These are phyloP conservation scores for Aspergillus ochraceoroseus DNA, from an alignment of 2,329 filamentous ascomycete species.

Conservation along the genomic window DNA sequence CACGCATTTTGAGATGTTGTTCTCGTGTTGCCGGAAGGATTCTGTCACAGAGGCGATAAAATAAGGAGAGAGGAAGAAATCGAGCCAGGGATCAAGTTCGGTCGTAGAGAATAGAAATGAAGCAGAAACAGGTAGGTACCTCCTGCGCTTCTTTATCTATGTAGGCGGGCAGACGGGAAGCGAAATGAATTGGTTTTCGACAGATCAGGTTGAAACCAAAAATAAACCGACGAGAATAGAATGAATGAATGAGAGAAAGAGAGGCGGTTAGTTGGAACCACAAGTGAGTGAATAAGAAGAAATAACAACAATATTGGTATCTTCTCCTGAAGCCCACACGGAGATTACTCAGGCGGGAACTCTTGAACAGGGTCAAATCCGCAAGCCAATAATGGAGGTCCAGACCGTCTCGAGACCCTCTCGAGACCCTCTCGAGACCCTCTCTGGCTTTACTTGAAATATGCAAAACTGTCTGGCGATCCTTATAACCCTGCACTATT, in stretches of 20 bases:
- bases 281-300: conserved; percentile 4
- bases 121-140: neutral
- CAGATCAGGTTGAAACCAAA: neutral
- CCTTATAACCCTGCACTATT: conserved; percentile 16
- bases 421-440: neutral
- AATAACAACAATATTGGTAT: neutral
- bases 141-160: neutral
- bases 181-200: neutral
- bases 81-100: conserved; percentile 1
- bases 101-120: neutral
- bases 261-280: conserved; percentile 1
- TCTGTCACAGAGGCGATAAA: neutral
- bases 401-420: no score
- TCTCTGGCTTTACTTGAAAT: conserved; percentile 9
- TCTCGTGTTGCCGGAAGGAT: neutral
- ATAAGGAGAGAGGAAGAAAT: neutral
- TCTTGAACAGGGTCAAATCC: neutral
- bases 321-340: conserved; percentile 7
- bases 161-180: neutral
- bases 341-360: conserved; percentile 9
- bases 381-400: neutral
- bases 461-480: conserved; percentile 8
- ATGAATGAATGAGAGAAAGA: neutral
- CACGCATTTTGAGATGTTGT: conserved; percentile 44
- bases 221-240: neutral